Base-by-base conservation (phyloP, 2,329 filamentous ascomycete species). In the Trichophyton rubrum region DNA sequence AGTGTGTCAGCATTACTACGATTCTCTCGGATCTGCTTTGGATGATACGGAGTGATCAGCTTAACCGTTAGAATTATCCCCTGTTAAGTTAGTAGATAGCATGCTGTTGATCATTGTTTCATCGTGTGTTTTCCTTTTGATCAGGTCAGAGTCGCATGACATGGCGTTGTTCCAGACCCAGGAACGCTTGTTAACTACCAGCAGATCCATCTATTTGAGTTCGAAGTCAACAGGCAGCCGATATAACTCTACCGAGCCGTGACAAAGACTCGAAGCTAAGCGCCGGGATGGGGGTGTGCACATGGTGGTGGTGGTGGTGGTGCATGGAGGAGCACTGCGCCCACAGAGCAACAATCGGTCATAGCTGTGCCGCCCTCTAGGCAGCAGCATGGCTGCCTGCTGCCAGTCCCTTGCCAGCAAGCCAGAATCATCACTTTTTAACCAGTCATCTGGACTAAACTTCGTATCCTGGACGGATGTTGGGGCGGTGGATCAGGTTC, bases 121-220 rank as follows among this genome's bases (percentile, higher is more conserved):
- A 43, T n/a, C 40, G 15, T 43, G 7, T 43, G 40, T 17, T 9
- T 13, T 38, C 33, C 9, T 30, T 38, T 38, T 38, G 33, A 13
- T 38, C 33, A 43, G n/a, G n/a, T 43, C 15, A n/a, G n/a, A 20
- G n/a, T 43, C 40, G 40, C n/a, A 43, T 43, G 40, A 43, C n/a
- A 43, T 43, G 40, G 40, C 40, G 40, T 47, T 47, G 43, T 47
- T 51, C 45, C 45, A 51, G 45, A 27, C 22, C 45, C 33, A 11
- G 11, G 33, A 13, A 27, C 45, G 20, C 9, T n/a, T n/a, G n/a
- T n/a, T 3, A 45, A 20, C 45, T 49, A n/a, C 11, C 45, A 15
- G 45, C 24, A 51, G 45, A 51, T 51, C 45, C 45, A 51, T 51
- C 45, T 51, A 51, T 51, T 51, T 51, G 45, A 51, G 45, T 30